Evolutionary conservation across 169 alveolate genomes (phyloP).

Genomic region (Prorocentrum cordatum): DNA sequence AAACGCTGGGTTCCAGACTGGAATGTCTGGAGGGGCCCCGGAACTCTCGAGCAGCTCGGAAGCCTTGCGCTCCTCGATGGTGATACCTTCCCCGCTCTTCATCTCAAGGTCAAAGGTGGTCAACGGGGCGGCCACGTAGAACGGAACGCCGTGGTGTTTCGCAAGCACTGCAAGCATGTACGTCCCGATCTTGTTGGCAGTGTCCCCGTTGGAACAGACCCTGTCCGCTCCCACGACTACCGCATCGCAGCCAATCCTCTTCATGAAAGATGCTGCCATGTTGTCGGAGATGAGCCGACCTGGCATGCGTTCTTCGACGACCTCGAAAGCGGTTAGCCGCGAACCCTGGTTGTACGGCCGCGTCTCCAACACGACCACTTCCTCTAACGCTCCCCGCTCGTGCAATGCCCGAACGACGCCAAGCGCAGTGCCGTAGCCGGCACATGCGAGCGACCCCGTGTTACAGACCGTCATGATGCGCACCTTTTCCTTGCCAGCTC

Average conservation of each 20-base stretch:
- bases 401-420: conserved; percentile 55
- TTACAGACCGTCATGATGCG: conserved; percentile 48
- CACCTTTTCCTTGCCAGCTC: neutral
- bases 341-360: conserved; percentile 25
- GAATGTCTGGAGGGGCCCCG: too few species aligned
- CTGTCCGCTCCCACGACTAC: conserved; percentile 50
- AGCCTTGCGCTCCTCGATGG: too few species aligned
- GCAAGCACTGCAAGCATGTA: conserved; percentile 36
- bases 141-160: conserved; percentile 52
- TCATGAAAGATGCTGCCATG: conserved; percentile 64
- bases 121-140: conserved; percentile 42
- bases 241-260: conserved; percentile 18
- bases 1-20: too few species aligned
- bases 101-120: conserved; percentile 29
- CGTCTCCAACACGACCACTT: neutral
- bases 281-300: conserved; percentile 7
- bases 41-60: too few species aligned
- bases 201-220: conserved; percentile 41
- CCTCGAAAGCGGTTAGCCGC: conserved; percentile 43
- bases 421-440: conserved; percentile 66
- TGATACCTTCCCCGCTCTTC: too few species aligned
- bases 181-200: conserved; percentile 65
- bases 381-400: conserved; percentile 9
- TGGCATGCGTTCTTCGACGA: neutral
- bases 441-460: conserved; percentile 53